A percentile compares a stretch with the other conserved stretches of the same genome.
These are phyloP conservation scores for Alternaria hordeiaustralica DNA, from an alignment of 2,329 filamentous ascomycete genomes.

Conservation along the genomic window DNA sequence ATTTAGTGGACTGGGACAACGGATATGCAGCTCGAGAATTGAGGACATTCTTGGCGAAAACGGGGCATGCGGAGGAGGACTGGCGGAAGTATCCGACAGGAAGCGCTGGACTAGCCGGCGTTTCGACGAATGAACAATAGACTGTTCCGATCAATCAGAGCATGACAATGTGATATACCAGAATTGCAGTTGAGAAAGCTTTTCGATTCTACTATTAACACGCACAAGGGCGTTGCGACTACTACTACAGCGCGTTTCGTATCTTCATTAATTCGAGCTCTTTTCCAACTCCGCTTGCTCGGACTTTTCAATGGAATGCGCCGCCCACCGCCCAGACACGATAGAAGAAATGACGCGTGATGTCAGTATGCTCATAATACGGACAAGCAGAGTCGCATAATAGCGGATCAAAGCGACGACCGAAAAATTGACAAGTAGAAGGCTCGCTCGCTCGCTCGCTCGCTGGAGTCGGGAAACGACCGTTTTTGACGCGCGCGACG, in stretches of 20 bases:
- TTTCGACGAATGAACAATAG: conserved; percentile 39
- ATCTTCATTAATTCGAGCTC: conserved; percentile 6
- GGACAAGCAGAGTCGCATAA: background rate
- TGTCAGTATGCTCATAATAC: background rate
- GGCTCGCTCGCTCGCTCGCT: background rate
- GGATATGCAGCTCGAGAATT: conserved; percentile 27
- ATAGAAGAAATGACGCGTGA: background rate
- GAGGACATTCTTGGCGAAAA: conserved; percentile 39
- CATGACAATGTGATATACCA: background rate
- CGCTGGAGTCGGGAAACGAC: background rate
- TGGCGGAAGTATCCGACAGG: conserved; percentile 29
- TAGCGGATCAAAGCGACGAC: background rate
- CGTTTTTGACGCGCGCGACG: background rate
- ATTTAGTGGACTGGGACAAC: conserved; percentile 30
- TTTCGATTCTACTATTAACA: background rate
- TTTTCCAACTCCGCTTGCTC: background rate
- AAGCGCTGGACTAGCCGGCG: conserved; percentile 44
- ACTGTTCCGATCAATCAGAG: conserved; percentile 13
- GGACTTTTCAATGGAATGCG: background rate
- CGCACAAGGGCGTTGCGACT: background rate
- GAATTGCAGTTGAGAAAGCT: background rate
- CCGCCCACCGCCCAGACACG: background rate
- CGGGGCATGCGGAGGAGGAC: conserved; percentile 26
- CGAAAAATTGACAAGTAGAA: background rate
- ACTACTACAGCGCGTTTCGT: conserved; percentile 1